A percentile compares a stretch with the other conserved stretches of the same genome.
These are phyloP conservation scores for Ephemerocybe angulata DNA, from an alignment of 768 basidiomycete genomes.

Conservation along the genomic window DNA sequence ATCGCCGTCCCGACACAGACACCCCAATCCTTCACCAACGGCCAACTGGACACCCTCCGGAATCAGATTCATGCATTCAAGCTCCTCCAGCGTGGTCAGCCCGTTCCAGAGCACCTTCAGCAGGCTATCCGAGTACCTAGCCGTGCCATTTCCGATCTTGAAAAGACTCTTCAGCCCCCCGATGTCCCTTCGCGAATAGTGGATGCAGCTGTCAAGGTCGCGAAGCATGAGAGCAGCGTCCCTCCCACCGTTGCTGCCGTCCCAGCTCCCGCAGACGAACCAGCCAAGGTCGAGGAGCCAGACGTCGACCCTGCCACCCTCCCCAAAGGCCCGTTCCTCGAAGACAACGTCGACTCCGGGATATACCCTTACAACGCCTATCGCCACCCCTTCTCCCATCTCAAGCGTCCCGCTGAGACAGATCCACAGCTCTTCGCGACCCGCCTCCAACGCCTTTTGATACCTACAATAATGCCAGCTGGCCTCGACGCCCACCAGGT, in stretches of 20 bases:
- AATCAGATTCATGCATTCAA: slow-evolving; percentile 84
- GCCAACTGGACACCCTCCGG: slow-evolving; percentile 73
- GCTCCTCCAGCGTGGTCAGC: slow-evolving; percentile 58
- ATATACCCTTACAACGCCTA: slow-evolving; percentile 94
- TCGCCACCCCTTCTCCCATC: slow-evolving; percentile 76
- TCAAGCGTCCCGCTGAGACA: slow-evolving; percentile 59
- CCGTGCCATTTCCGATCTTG: slow-evolving; percentile 56
- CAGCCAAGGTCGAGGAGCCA: slow-evolving; percentile 55
- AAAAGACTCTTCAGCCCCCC: slow-evolving; percentile 57
- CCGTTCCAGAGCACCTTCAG: slow-evolving; percentile 67
- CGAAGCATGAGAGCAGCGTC: slow-evolving; percentile 47
- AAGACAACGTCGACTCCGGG: slow-evolving; percentile 73
- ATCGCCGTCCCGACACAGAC: slow-evolving; percentile 55
- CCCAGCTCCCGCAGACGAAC: slow-evolving; percentile 32
- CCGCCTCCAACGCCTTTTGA: slow-evolving; percentile 72
- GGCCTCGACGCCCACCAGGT: slow-evolving; percentile 92
- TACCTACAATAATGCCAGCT: slow-evolving; percentile 86
- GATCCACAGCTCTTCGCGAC: slow-evolving; percentile 65
- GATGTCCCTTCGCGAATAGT: slow-evolving; percentile 63
- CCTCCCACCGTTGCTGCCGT: slow-evolving; percentile 23
- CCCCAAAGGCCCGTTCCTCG: slow-evolving; percentile 72
- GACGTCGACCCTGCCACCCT: slow-evolving; percentile 51
- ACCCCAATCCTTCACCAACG: slow-evolving; percentile 73
- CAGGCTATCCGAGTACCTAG: slow-evolving; percentile 67
- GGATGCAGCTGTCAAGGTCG: slow-evolving; percentile 71